A percentile compares a stretch with the other conserved stretches of the same genome.
phyloP scores from a whole-genome alignment of 2,329 filamentous ascomycete genomes.

The Rosellinia necatrix region DNA sequence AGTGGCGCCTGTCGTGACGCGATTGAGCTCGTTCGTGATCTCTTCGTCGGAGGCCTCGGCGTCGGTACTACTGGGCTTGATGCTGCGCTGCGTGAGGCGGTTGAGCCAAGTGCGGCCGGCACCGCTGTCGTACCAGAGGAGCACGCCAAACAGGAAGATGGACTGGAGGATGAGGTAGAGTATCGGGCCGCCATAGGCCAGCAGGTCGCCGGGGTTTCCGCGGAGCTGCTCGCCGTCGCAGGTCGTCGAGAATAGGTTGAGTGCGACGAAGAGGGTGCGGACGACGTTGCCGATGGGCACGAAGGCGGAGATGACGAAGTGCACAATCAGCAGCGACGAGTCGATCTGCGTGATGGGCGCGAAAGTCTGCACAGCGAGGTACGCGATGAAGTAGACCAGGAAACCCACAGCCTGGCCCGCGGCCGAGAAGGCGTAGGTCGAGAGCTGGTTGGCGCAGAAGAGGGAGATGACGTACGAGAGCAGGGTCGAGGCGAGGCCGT shows the following conservation, averaged over 20 bases:
- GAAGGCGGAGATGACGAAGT: conserved; percentile 75
- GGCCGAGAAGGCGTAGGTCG: conserved; percentile 82
- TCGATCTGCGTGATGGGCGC: conserved; percentile 72
- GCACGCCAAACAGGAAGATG: conserved; percentile 68
- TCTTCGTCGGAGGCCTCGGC: conserved; percentile 57
- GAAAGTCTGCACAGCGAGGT: conserved; percentile 75
- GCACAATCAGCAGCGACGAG: conserved; percentile 66
- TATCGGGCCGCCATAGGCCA: conserved; percentile 81
- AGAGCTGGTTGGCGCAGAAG: conserved; percentile 77
- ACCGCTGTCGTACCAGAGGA: conserved; percentile 83
- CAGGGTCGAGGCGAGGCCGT: conserved; percentile 77
- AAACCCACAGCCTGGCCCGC: conserved; percentile 76
- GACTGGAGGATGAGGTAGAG: conserved; percentile 80
- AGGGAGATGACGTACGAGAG: conserved; percentile 82
- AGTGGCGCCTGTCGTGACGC: conserved; percentile 61
- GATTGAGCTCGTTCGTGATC: conserved; percentile 65
- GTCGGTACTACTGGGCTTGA: conserved; percentile 37
- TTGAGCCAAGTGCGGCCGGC: conserved; percentile 58
- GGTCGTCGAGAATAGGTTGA: conserved; percentile 83
- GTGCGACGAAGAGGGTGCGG: conserved; percentile 72
- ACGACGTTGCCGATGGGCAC: conserved; percentile 79
- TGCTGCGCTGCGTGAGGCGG: conserved; percentile 39
- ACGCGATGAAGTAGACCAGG: conserved; percentile 72
- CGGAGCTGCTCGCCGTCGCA: conserved; percentile 70
- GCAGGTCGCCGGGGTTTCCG: conserved; percentile 70